Evolutionary conservation across 1,284 basidiomycete species (phyloP).

Genomic region (Leccinum pachyderme): DNA sequence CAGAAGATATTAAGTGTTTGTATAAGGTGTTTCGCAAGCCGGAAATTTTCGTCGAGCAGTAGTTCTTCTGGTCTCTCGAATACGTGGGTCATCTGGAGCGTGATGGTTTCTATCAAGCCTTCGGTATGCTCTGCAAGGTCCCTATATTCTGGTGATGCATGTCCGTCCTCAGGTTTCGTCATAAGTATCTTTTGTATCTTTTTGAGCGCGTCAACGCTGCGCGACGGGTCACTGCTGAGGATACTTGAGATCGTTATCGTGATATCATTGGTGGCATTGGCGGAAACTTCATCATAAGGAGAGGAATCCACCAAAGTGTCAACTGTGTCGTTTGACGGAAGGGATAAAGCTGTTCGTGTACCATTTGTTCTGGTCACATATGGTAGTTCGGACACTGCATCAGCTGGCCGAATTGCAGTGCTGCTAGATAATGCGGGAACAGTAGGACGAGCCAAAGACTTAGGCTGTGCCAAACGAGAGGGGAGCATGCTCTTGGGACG

Average conservation of each 20-base stretch:
- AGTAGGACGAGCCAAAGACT: constrained; percentile 35
- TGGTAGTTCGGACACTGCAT: constrained; percentile 33
- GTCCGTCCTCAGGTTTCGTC: constrained; percentile 69
- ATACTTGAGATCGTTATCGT: constrained; percentile 80
- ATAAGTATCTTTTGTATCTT: constrained; percentile 82
- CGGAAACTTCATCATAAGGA: constrained; percentile 21
- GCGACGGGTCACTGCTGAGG: constrained; percentile 77
- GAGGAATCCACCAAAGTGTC: constrained; percentile 30
- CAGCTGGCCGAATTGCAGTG: constrained; percentile 17
- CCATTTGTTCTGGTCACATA: constrained; percentile 28
- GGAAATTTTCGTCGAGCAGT: constrained; percentile 73
- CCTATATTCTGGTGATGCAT: constrained; percentile 63
- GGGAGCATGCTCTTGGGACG: constrained; percentile 67
- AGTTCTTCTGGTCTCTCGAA: constrained; percentile 81
- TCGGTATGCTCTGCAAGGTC: constrained; percentile 83
- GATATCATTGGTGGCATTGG: constrained; percentile 51
- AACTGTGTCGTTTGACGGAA: constrained; percentile 22
- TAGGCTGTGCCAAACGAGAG: constrained; percentile 65
- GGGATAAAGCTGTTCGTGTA: constrained; percentile 7
- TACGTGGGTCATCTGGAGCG: constrained; percentile 84
- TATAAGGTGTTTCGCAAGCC: constrained; percentile 93
- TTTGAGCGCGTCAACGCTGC: constrained; percentile 94
- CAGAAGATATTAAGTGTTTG: constrained; percentile 92
- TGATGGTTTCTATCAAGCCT: constrained; percentile 85
- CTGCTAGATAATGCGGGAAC: constrained; percentile 21